phyloP scores from a whole-genome alignment of 306 rosid genomes.

The Cyamopsis tetragonoloba region DNA sequence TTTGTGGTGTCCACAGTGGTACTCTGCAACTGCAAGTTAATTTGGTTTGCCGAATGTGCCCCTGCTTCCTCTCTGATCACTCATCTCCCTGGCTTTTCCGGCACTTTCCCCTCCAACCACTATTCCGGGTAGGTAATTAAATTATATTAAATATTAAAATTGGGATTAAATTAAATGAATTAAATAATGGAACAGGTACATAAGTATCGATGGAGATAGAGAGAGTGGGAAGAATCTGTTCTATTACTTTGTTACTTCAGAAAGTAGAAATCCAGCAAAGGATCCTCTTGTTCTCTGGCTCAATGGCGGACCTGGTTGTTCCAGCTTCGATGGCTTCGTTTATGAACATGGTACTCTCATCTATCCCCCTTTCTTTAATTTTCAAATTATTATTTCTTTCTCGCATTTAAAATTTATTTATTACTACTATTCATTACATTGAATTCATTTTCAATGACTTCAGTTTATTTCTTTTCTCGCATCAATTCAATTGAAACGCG shows the following conservation, averaged over 20 bases:
- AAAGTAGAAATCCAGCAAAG: constrained; percentile 48
- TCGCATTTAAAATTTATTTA: too few species aligned
- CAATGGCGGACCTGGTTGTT: constrained; percentile 94
- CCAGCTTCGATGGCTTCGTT: constrained; percentile 85
- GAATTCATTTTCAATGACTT: too few species aligned
- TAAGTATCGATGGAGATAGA: constrained; percentile 29
- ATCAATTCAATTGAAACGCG: too few species aligned
- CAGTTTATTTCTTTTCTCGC: too few species aligned
- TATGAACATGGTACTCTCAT: constrained; percentile 65
- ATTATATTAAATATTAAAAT: too few species aligned
- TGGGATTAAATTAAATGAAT: background rate
- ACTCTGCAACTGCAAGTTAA: too few species aligned
- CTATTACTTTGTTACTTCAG: constrained; percentile 73
- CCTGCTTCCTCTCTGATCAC: constrained; percentile 25
- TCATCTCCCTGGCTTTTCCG: constrained; percentile 27
- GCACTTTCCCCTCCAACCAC: constrained; percentile 32
- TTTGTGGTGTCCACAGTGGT: too few species aligned
- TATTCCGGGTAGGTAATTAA: constrained; percentile 41
- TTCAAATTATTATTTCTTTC: too few species aligned
- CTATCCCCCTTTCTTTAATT: too few species aligned
- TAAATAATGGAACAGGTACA: too few species aligned
- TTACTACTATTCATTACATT: too few species aligned
- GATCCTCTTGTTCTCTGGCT: constrained; percentile 92
- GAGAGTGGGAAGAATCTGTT: constrained; percentile 60
- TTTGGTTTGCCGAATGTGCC: constrained; percentile 26